These are phyloP conservation scores for Taiwanofungus camphoratus DNA, from an alignment of 1,284 basidiomycete genomes.

Conservation along the genomic window DNA sequence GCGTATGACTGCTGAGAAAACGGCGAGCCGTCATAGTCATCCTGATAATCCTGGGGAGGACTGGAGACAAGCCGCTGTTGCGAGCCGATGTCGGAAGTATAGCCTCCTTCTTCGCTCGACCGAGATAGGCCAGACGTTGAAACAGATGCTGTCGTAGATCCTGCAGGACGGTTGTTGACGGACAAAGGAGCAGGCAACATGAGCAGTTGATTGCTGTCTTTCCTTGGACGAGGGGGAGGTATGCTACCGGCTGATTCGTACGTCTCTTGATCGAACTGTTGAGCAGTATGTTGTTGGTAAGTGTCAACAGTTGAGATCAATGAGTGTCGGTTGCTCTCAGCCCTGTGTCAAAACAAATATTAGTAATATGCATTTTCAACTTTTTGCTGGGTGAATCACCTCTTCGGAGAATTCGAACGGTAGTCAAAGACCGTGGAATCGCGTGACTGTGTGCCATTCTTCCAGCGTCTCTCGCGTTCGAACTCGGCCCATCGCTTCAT, in stretches of 20 bases:
- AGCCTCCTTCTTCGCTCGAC: constrained; percentile 64
- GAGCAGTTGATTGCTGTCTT: constrained; percentile 63
- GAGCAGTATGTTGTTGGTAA: constrained; percentile 46
- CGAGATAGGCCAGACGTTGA: constrained; percentile 42
- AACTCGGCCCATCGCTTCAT: constrained; percentile 99
- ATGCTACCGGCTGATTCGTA: constrained; percentile 46
- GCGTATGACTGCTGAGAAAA: constrained; percentile 16
- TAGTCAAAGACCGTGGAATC: constrained; percentile 71
- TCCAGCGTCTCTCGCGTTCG: constrained; percentile 93
- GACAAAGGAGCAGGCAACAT: constrained; percentile 68
- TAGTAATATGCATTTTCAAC: constrained; percentile 68
- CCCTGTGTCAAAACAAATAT: constrained; percentile 51
- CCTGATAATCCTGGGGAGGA: constrained; percentile 34
- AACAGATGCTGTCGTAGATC: constrained; percentile 46
- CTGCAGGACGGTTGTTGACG: constrained; percentile 34
- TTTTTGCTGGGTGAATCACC: constrained; percentile 48
- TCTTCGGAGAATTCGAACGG: constrained; percentile 42
- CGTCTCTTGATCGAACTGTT: constrained; percentile 56
- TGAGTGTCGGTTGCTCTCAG: constrained; percentile 64
- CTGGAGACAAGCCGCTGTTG: constrained; percentile 53
- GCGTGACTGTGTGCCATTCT: constrained; percentile 75
- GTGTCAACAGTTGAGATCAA: constrained; percentile 72
- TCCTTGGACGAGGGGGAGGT: constrained; percentile 42
- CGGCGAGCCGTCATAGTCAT: constrained; percentile 20
- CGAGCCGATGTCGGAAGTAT: constrained; percentile 50